These are phyloP conservation scores for Rosa lucieae DNA, from an alignment of 306 rosid species.

Conservation along the genomic window DNA sequence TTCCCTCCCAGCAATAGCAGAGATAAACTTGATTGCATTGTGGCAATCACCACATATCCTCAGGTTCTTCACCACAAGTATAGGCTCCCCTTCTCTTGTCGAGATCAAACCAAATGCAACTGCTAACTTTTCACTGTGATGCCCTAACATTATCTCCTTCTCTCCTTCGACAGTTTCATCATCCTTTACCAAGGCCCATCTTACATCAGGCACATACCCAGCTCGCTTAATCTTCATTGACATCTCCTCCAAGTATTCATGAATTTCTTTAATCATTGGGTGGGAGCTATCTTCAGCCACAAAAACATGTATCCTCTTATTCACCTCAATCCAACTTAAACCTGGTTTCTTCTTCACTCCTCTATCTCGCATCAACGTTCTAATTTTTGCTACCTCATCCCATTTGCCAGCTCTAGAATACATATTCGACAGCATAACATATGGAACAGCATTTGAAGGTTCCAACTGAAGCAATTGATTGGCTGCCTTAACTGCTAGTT, in stretches of 20 bases:
- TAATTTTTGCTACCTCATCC: conserved; percentile 57
- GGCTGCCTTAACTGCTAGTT: conserved; percentile 73
- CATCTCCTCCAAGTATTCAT: conserved; percentile 61
- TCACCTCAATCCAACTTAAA: conserved; percentile 82
- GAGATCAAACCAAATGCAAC: conserved; percentile 69
- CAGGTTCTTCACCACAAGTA: conserved; percentile 74
- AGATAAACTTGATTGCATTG: conserved; percentile 70
- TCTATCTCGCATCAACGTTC: conserved; percentile 67
- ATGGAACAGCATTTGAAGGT: conserved; percentile 65
- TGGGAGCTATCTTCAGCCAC: conserved; percentile 82
- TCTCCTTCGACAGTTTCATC: conserved; percentile 54
- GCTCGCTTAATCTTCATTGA: conserved; percentile 54
- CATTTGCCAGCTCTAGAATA: conserved; percentile 66
- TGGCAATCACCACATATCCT: conserved; percentile 90
- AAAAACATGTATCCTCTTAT: conserved; percentile 54
- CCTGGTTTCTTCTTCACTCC: conserved; percentile 86
- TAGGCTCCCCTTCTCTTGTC: conserved; percentile 59
- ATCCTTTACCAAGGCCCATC: conserved; percentile 60
- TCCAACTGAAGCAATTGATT: conserved; percentile 55
- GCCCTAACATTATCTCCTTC: conserved; percentile 58
- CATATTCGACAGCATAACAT: conserved; percentile 64
- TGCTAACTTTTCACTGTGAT: conserved; percentile 81
- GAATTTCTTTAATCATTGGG: conserved; percentile 66
- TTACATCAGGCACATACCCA: conserved; percentile 65
- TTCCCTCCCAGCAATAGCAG: conserved; percentile 61